Evolutionary conservation across 176 grass and related monocot species (phyloP).

Genomic region (Zoysia japonica): DNA sequence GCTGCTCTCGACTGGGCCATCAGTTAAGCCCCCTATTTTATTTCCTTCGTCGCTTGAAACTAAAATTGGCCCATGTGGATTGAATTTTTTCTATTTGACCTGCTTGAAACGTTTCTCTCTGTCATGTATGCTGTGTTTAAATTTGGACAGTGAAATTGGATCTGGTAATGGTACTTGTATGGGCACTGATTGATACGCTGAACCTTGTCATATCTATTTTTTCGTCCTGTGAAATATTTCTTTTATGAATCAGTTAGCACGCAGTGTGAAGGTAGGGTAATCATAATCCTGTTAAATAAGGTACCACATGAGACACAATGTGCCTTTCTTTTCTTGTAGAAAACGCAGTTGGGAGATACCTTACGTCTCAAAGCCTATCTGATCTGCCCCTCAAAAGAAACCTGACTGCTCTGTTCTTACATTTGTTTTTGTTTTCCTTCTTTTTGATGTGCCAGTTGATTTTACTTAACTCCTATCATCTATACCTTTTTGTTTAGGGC

Average conservation of each 20-base stretch:
- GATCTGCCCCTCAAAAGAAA: background rate
- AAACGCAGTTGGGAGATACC: background rate
- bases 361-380: constrained; percentile 8
- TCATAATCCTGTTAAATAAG: background rate
- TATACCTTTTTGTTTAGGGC: constrained; percentile 3
- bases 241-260: background rate
- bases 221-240: background rate
- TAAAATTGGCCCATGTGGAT: background rate
- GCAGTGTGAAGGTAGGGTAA: background rate
- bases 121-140: background rate
- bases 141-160: background rate
- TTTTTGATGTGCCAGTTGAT: constrained; percentile 16
- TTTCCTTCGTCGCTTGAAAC: background rate
- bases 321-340: constrained; percentile 15
- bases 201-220: background rate
- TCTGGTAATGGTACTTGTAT: constrained; percentile 5
- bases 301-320: background rate
- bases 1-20: background rate
- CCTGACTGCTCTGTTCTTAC: background rate
- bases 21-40: background rate
- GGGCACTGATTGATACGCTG: background rate
- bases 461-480: constrained; percentile 1
- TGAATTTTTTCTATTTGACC: background rate
- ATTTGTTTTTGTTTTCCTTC: background rate
- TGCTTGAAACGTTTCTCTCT: background rate